Evolutionary conservation across 768 basidiomycete genomes (phyloP).

Genomic region (Agaricus bisporus): DNA sequence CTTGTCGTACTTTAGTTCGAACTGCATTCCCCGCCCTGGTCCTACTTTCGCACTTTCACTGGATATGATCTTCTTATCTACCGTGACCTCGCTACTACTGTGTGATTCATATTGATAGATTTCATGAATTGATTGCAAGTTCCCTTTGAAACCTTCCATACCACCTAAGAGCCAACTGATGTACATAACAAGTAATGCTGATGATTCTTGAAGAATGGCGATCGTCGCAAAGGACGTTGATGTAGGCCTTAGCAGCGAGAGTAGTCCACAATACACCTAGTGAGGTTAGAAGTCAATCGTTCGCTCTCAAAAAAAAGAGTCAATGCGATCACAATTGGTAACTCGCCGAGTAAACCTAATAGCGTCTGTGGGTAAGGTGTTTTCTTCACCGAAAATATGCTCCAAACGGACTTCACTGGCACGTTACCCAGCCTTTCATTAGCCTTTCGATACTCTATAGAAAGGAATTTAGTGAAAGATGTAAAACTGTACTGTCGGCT

Average conservation of each 20-base stretch:
- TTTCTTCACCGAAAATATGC: constrained; percentile 4
- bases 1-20: constrained; percentile 16
- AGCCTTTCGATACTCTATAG: constrained; percentile 24
- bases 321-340: constrained; percentile 24
- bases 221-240: constrained; percentile 32
- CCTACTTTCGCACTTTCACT: background rate
- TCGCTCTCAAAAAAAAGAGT: no score
- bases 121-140: constrained; percentile 23
- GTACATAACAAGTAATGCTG: constrained; percentile 21
- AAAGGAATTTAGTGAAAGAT: background rate
- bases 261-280: constrained; percentile 32
- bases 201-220: constrained; percentile 34
- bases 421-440: constrained; percentile 17
- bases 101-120: constrained; percentile 26
- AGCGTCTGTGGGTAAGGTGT: constrained; percentile 16
- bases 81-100: constrained; percentile 17
- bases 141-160: constrained; percentile 16
- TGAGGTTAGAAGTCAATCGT: background rate
- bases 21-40: constrained; percentile 18
- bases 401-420: constrained; percentile 18
- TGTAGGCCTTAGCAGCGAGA: constrained; percentile 24
- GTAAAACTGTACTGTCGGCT: background rate
- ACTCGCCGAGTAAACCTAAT: constrained; percentile 17
- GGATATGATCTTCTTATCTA: constrained; percentile 1
- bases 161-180: constrained; percentile 16